Evolutionary conservation across 805 yeast species (phyloP), one percentile per base, ranked within the genome.

Genomic region (Candida alai): DNA sequence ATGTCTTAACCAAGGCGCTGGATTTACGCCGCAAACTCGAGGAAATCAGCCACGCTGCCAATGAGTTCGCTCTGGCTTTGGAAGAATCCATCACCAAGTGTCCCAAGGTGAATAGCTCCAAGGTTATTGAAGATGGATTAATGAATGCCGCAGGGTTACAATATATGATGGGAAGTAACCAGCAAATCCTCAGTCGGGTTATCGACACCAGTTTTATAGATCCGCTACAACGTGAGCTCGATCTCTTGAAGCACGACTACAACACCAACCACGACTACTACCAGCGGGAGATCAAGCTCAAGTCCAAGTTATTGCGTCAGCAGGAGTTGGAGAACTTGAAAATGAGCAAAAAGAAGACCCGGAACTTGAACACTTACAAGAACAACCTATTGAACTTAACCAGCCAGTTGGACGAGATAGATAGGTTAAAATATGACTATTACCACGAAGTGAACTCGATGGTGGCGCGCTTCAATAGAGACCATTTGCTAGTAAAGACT

Each of bases 61-160:
- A 80, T 16, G 79, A 76, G 32, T 74, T 87, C 49, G 95, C 93
- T 1, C 58, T 65, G 3, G 78, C 89, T 1, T 60, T 87, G 35
- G 93, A 84, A 48, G 58, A 54, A 32, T 45, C 53, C 9, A 47
- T 58, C 9, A 47, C 45, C 29, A 40, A 48, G 8, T 44, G 49
- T 24, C 62, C 59, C 7, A 59, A 58, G 32, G 56, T 55, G 2
- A 44, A 48, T 39, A 48, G 53, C 34, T 19, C 46, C 16, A 49
- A 42, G 22, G 32, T 37, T 7, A 61, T 57, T 2, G 71, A 80
- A 2, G 82, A 81, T 43, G 86, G 86, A 6, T 54, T 86, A 11
- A 59, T 77, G 45, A 72, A 78, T 31, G 84, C 89, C 2, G 80
- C 87, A 26, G 95, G 95, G 0, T 61, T 87, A 35, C 89, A 84